These are phyloP conservation scores for Leccinum uliginosum DNA, from an alignment of 768 basidiomycete species.

Conservation along the genomic window DNA sequence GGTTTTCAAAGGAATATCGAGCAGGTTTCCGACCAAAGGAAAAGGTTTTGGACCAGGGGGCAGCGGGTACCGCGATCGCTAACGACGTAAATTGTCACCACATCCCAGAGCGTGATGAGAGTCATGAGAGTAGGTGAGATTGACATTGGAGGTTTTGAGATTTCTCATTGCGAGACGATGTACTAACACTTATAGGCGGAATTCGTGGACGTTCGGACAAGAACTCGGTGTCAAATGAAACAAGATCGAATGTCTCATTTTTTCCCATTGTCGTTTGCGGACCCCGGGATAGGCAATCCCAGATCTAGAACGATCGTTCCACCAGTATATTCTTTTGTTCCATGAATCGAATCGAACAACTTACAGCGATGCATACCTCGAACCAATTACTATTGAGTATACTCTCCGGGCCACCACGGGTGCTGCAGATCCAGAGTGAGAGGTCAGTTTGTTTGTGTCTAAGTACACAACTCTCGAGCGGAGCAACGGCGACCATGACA, in stretches of 20 bases:
- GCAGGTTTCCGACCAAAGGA: slow-evolving; percentile 53
- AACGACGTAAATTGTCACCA: slow-evolving; percentile 16
- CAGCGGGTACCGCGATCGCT: slow-evolving; percentile 28
- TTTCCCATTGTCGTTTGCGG: slow-evolving; percentile 6
- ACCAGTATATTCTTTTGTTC: slow-evolving; percentile 4
- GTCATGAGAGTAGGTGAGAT: slow-evolving; percentile 9
- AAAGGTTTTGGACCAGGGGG: slow-evolving; percentile 54
- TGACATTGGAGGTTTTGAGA: slow-evolving; percentile 10
- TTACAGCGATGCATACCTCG: background rate
- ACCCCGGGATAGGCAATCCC: background rate
- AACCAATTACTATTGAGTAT: too few relatives aligned
- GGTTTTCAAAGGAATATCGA: slow-evolving; percentile 38
- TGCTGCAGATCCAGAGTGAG: too few relatives aligned
- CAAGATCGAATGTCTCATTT: slow-evolving; percentile 15
- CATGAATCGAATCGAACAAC: background rate
- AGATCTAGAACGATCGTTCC: background rate
- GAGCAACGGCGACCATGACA: too few relatives aligned
- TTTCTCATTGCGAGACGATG: slow-evolving; percentile 1
- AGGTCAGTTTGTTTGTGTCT: too few relatives aligned
- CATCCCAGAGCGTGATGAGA: slow-evolving; percentile 21
- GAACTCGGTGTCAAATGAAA: background rate
- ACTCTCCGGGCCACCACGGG: too few relatives aligned
- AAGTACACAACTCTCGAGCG: too few relatives aligned
- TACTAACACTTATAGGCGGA: slow-evolving; percentile 14
- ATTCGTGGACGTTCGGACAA: slow-evolving; percentile 1